Conservation (phyloP, 139 green algal species). For the Raphidocelis subcapitata region DNA sequence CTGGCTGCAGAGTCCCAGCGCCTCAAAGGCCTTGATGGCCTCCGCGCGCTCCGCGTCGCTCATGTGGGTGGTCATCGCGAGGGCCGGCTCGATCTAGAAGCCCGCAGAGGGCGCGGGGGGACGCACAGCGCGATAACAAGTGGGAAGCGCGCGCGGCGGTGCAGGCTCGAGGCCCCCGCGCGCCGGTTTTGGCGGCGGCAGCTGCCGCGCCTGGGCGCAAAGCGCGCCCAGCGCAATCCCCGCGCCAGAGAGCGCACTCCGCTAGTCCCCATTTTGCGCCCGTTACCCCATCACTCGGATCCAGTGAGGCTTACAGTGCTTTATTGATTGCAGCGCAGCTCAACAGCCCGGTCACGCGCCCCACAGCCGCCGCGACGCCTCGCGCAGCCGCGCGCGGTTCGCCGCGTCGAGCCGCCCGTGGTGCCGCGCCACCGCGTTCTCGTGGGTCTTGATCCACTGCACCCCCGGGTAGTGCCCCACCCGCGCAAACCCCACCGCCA, state of each 20-base stretch:
- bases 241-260: no score
- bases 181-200: no score
- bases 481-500: conserved; percentile 23
- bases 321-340: no score
- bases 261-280: no score
- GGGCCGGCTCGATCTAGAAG: not conserved
- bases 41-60: conserved; percentile 36
- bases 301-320: no score
- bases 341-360: not conserved
- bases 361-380: conserved; percentile 2
- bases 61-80: conserved; percentile 20
- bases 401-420: not conserved
- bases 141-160: not conserved
- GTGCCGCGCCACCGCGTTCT: conserved; percentile 16
- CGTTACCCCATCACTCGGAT: no score
- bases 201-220: no score
- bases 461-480: conserved; percentile 16
- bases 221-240: no score
- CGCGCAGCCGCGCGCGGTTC: conserved; percentile 10
- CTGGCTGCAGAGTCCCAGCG: conserved; percentile 79
- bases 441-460: conserved; percentile 24
- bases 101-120: not conserved
- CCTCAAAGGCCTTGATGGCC: conserved; percentile 62
- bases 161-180: not conserved
- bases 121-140: not conserved